A percentile compares a stretch with the other conserved stretches of the same genome.
phyloP scores from a whole-genome alignment of 176 grass and related monocot species.

The Canna indica region DNA sequence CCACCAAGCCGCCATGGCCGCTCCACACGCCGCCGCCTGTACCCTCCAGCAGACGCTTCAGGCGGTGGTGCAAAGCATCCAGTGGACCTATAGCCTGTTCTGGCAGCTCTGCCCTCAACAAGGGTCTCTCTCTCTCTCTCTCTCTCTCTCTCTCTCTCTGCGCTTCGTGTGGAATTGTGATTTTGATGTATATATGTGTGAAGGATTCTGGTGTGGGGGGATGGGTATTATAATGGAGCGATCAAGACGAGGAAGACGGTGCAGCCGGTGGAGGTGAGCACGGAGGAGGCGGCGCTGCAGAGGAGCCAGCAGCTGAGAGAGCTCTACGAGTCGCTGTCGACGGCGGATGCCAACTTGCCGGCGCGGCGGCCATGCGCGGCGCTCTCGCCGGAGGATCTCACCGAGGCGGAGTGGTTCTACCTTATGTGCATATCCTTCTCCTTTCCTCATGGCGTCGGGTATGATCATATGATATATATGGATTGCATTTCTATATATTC shows the following conservation, averaged over 20 bases:
- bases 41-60: slow-evolving; percentile 46
- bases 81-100: slow-evolving; percentile 89
- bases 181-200: too few species aligned
- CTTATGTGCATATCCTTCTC: slow-evolving; percentile 88
- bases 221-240: slow-evolving; percentile 77
- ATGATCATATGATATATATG: slow-evolving; percentile 5
- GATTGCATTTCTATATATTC: too few species aligned
- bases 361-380: slow-evolving; percentile 46
- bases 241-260: slow-evolving; percentile 90
- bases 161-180: too few species aligned
- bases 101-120: slow-evolving; percentile 63
- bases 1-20: neutral
- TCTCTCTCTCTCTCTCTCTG: neutral
- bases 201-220: slow-evolving; percentile 63
- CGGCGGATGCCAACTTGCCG: slow-evolving; percentile 23
- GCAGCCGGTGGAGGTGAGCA: slow-evolving; percentile 34
- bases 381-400: slow-evolving; percentile 83
- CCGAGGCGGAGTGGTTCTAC: slow-evolving; percentile 94
- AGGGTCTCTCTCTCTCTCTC: slow-evolving; percentile 7
- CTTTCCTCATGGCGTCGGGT: slow-evolving; percentile 64
- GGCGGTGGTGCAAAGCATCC: slow-evolving; percentile 42
- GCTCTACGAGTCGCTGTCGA: slow-evolving; percentile 61
- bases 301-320: slow-evolving; percentile 68
- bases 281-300: slow-evolving; percentile 31
- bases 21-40: neutral